Conservation (phyloP, 2,329 filamentous ascomycete genomes). For the Pochonia chlamydosporia region DNA sequence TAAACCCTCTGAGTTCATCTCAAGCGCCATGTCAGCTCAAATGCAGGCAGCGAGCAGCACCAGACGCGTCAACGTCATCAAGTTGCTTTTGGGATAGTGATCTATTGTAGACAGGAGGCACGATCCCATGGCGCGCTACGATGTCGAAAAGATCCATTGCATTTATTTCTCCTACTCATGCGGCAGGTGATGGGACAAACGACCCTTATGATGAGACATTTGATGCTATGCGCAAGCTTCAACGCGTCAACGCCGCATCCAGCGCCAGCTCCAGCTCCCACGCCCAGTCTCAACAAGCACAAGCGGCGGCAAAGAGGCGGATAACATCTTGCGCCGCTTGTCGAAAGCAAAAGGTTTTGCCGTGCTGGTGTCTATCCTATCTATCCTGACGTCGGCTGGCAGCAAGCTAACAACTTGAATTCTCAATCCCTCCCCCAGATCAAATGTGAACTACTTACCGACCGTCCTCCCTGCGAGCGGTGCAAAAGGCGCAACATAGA, state of each 20-base stretch:
- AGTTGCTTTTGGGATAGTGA: too few relatives aligned
- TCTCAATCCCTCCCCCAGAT: neutral
- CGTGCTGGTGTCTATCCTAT: neutral
- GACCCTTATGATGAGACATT: neutral
- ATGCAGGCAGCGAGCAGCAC: too few relatives aligned
- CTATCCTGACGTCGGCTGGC: neutral
- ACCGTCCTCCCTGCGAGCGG: slow-evolving; percentile 5
- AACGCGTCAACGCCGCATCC: neutral
- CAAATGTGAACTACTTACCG: slow-evolving; percentile 6
- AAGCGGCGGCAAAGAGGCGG: neutral
- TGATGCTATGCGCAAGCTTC: neutral
- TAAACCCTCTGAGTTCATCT: too few relatives aligned
- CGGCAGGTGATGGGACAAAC: neutral
- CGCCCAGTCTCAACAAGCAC: too few relatives aligned
- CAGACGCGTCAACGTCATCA: too few relatives aligned
- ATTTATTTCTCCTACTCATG: neutral
- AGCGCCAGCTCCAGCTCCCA: neutral
- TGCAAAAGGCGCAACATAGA: slow-evolving; percentile 7
- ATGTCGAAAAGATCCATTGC: neutral
- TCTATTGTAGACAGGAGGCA: too few relatives aligned
- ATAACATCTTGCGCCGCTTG: slow-evolving; percentile 5
- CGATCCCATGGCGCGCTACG: neutral
- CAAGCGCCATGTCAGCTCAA: too few relatives aligned
- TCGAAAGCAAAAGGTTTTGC: slow-evolving; percentile 5
- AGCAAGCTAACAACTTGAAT: too few relatives aligned